Evolutionary conservation across 2,329 filamentous ascomycete species (phyloP).

Genomic region (Alternaria brassicicola): DNA sequence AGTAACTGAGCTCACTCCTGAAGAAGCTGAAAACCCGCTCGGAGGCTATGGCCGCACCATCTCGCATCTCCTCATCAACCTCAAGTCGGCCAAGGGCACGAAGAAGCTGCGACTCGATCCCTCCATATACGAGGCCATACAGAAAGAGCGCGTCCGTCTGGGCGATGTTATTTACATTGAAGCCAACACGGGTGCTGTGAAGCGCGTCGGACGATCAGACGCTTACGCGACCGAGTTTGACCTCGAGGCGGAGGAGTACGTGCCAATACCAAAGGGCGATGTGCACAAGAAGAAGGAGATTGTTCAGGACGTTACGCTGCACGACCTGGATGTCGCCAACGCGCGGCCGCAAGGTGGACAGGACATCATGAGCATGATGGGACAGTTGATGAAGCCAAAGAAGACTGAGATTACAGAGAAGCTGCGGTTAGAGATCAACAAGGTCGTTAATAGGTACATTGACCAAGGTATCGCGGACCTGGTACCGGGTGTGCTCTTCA

Average conservation of each 20-base stretch:
- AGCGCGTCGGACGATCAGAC: constrained; percentile 93
- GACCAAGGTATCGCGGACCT: constrained; percentile 97
- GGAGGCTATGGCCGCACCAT: constrained; percentile 98
- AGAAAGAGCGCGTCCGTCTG: constrained; percentile 94
- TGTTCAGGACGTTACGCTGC: constrained; percentile 95
- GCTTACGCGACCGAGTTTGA: constrained; percentile 99
- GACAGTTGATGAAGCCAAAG: constrained; percentile 98
- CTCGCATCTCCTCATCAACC: constrained; percentile 88
- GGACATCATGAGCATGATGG: constrained; percentile 99
- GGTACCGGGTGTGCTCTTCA: constrained; percentile 97
- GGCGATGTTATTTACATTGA: constrained; percentile 99
- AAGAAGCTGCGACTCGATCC: constrained; percentile 97
- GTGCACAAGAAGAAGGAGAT: constrained; percentile 99
- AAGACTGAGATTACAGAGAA: constrained; percentile 99
- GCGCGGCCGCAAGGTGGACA: constrained; percentile 94
- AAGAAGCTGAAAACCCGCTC: constrained; percentile 96
- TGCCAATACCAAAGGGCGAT: constrained; percentile 97
- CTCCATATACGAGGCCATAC: constrained; percentile 98
- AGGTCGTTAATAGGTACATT: constrained; percentile 98
- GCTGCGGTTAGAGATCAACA: constrained; percentile 94
- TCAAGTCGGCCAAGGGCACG: constrained; percentile 94
- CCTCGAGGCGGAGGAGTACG: constrained; percentile 97
- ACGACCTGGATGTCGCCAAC: constrained; percentile 96
- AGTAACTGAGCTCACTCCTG: constrained; percentile 94
- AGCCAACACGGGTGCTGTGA: constrained; percentile 97